Base-by-base conservation (phyloP, 2,329 filamentous ascomycete genomes). In the Nemania diffusa region DNA sequence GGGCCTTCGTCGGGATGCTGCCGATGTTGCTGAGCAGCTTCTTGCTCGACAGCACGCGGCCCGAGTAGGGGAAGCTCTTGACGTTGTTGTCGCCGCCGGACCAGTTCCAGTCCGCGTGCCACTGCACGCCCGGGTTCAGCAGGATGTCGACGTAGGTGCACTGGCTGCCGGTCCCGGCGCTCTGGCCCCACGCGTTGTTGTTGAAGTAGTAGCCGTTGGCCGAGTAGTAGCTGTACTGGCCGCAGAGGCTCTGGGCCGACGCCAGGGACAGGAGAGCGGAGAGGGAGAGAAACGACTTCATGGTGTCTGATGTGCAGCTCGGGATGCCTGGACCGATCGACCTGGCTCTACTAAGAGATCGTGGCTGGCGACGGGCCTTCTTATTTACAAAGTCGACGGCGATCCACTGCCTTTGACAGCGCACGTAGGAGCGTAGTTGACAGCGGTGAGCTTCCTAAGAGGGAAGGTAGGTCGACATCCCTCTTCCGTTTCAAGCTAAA, bases 1-100 rank as follows among this genome's bases (percentile, higher is more conserved):
- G 37, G 2, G 65, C 68, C 59, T 70, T 70, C 2, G 68, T 70
- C 3, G 59, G 68, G 3, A 70, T 70, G 62, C 68, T 70, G 48
- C 58, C 62, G 32, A 70, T 70, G 11, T 15, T 52, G 60, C 53
- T 70, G 62, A 70, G 50, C 26, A 64, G 29, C n/a, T 70, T 65
- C 60, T 70, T 65, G 29, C 1, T 65, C n/a, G 50, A 11, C 40
- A 68, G 51, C 11, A 40, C 7, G 37, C 62, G 65, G 13, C 68
- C 68, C 9, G 68, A 64, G 60, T 70, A 68, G 13, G 68, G 65
- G 48, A 57, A 70, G 17, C 52, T 32, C 62, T 70, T 70, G 56
- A 70, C 68, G n/a, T 65, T 56, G n/a, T 58, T 70, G 48, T 68
- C 29, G 48, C 62, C 62, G 62, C 68, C 68, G 11, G 68, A 51